Evolutionary conservation across 2,329 filamentous ascomycete genomes (phyloP), one percentile per base, ranked within the genome.

Genomic region (Pseudopithomyces chartarum): DNA sequence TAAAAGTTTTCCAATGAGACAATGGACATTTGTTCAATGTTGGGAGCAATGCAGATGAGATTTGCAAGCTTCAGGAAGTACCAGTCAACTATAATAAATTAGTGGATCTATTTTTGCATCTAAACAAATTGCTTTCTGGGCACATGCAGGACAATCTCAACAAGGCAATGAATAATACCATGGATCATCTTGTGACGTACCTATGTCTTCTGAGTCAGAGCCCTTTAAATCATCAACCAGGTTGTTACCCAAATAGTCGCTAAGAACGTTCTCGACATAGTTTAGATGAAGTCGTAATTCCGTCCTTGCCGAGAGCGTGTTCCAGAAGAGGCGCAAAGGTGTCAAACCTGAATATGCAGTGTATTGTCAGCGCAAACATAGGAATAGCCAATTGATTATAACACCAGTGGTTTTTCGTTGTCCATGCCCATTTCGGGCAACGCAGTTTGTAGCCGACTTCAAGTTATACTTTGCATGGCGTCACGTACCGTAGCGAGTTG

Each of bases 191-290:
- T 13, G 6, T 8, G 3, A 36, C 45, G 10, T 40, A 50, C 47
- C 47, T 46, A 61, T 58, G 1, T 57, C 43, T 8, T 32, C 17
- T 6, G 49, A 49, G 8, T 36, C 57, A 39, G 42, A n/a, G 1
- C 39, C 43, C 4, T 38, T 33, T 1, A 48, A n/a, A 36, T 66
- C 67, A 10, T 56, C 32, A 13, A 50, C 34, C 0, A 70, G 57
- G 20, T 55, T 57, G 36, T 68, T 65, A 15, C 67, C 69, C 15
- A 51, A 39, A 48, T 62, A 57, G 40, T 72, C 67, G 15, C 59
- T 49, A 3, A 67, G 52, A 8, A 69, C 62, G 38, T 65, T 70
- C 38, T 73, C 71, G 12, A 72, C 51, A 33, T 71, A 73, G 19
- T 59, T 48, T 1, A 72, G 17, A 49, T 65, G 45, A 0, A 52